Evolutionary conservation across 331 rosid species (phyloP).

Genomic region (Pyracantha coccinea): DNA sequence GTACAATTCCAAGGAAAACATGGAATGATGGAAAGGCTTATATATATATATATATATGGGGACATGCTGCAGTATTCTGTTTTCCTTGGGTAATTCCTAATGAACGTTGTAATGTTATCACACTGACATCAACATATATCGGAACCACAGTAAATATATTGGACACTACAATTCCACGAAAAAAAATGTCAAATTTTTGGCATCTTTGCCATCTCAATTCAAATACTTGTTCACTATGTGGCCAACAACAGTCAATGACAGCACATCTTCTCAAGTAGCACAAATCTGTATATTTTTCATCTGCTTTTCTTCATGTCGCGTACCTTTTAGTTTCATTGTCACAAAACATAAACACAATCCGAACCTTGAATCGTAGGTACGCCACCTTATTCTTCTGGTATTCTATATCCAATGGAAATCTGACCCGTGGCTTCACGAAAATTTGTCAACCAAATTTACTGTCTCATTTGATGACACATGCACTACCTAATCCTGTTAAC

Average conservation of each 20-base stretch:
- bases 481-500: conserved; percentile 43
- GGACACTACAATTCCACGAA: not conserved
- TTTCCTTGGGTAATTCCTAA: not conserved
- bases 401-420: conserved; percentile 10
- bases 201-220: not conserved
- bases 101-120: not conserved
- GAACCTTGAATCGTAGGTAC: not conserved
- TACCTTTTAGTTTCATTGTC: not conserved
- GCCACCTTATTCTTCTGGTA: not conserved
- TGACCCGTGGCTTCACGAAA: conserved; percentile 11
- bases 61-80: not conserved
- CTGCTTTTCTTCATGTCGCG: not conserved
- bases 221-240: not conserved
- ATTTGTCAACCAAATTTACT: conserved; percentile 24
- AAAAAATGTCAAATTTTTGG: not conserved
- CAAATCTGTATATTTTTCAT: not conserved
- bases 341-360: not conserved
- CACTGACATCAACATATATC: not conserved
- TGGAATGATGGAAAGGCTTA: too few species aligned
- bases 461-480: conserved; percentile 29
- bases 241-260: not conserved
- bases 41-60: not conserved
- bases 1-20: not conserved
- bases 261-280: conserved; percentile 7
- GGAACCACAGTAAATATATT: not conserved